Base-by-base conservation (phyloP, 2,329 filamentous ascomycete genomes). In the Fusarium tricinctum region DNA sequence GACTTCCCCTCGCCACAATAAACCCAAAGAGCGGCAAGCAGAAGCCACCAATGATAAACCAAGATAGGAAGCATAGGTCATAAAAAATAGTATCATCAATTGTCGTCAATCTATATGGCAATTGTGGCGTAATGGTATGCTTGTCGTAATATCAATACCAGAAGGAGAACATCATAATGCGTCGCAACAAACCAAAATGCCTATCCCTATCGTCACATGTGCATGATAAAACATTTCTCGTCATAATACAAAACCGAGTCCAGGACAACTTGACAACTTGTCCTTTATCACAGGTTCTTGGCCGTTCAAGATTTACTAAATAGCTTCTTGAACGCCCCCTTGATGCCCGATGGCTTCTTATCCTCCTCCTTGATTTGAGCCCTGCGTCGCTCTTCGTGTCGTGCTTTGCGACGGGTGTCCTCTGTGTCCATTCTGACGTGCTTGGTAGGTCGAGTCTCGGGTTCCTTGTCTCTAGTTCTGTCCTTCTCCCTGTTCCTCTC, bases 351-450 rank as follows among this genome's bases (percentile, higher is more conserved):
- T 51, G 73, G 50, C 62, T 76, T 77, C 73, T 73, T 77, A 55
- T 76, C 65, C 33, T 74, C 66, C 59, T 78, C 74, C 60, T 69
- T 78, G 48, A 75, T 70, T 44, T 71, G 73, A 38, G 71, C 77
- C 63, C 68, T 78, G 69, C 74, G 73, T 58, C 77, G 68, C 66
- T 77, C 73, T 45, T 74, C 63, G 22, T 75, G 74, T 48, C 78
- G 76, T 40, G 76, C 80, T 66, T 74, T 78, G 43, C 74, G 75
- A 22, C 74, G 78, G 17, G 68, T 74, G 63, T 79, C 73, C 61
- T 80, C 78, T 3, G 77, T 63, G 20, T 77, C 77, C n/a, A 76
- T 75, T 54, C 70, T 75, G 23, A 71, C 47, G 17, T 72, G 63
- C 26, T 68, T 73, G 8, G 71, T 61, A 43, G 68, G 65, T 23